Percentiles rank a stretch among this genome's conserved stretches.
Conservation (phyloP, 1,139 yeast species). For the Hemisphaericaspora xylofermentans region DNA sequence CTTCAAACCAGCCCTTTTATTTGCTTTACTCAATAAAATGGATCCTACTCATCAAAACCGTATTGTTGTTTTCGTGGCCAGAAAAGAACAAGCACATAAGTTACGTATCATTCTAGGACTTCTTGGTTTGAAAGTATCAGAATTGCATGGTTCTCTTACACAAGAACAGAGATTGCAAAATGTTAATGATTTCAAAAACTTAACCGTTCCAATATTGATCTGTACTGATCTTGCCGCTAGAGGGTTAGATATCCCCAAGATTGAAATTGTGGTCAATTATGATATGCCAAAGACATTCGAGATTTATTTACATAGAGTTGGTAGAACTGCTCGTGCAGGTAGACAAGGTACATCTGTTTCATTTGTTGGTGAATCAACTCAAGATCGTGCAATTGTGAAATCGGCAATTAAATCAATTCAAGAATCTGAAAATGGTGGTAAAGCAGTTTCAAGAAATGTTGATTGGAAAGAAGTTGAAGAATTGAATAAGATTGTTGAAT, state of each 20-base stretch:
- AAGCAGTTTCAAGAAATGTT: constrained; percentile 78
- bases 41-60: constrained; percentile 63
- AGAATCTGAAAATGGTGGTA: constrained; percentile 48
- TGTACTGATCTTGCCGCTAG: constrained; percentile 99
- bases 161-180: constrained; percentile 93
- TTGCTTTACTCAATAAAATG: constrained; percentile 64
- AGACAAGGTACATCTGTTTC: constrained; percentile 91
- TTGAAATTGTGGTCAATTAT: constrained; percentile 87
- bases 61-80: constrained; percentile 84
- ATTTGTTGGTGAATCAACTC: constrained; percentile 85
- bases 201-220: constrained; percentile 80
- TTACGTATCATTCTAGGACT: constrained; percentile 83
- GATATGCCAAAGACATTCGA: constrained; percentile 96
- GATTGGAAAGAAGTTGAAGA: constrained; percentile 84
- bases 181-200: constrained; percentile 76
- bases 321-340: constrained; percentile 99
- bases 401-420: constrained; percentile 66
- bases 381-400: constrained; percentile 84
- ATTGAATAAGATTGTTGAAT: constrained; percentile 57
- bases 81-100: constrained; percentile 88
- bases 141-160: constrained; percentile 88
- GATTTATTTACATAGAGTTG: constrained; percentile 92
- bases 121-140: constrained; percentile 84
- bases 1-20: constrained; percentile 78
- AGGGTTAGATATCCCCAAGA: constrained; percentile 98